Evolutionary conservation across 441 rosid genomes (phyloP).

Genomic region (Erodium texanum): DNA sequence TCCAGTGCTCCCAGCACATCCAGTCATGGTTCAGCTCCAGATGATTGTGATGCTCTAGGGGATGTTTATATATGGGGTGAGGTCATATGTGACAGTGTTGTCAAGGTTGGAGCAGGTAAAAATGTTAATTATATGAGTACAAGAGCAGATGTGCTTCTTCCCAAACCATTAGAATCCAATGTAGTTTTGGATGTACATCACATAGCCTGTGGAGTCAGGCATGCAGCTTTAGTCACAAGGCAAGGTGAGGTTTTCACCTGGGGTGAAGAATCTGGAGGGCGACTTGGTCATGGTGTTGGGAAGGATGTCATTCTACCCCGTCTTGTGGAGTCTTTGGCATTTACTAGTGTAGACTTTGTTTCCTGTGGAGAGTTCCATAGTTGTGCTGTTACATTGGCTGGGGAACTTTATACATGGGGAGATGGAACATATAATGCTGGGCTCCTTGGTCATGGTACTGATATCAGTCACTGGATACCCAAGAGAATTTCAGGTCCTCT

Average conservation of each 20-base stretch:
- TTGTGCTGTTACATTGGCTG: slow-evolving; percentile 92
- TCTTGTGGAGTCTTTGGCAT: slow-evolving; percentile 67
- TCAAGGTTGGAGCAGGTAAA: slow-evolving; percentile 77
- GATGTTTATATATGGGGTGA: slow-evolving; percentile 98
- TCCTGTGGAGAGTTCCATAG: slow-evolving; percentile 92
- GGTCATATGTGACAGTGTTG: slow-evolving; percentile 68
- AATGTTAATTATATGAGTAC: slow-evolving; percentile 42
- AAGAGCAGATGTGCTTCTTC: slow-evolving; percentile 70
- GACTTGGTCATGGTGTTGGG: slow-evolving; percentile 98
- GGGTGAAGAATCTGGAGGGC: slow-evolving; percentile 96
- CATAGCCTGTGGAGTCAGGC: slow-evolving; percentile 84
- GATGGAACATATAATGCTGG: slow-evolving; percentile 76
- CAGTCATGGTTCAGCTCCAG: slow-evolving; percentile 98
- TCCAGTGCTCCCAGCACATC: slow-evolving; percentile 97
- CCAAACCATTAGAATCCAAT: slow-evolving; percentile 87
- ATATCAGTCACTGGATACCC: slow-evolving; percentile 89
- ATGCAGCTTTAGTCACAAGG: slow-evolving; percentile 87
- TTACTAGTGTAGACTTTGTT: slow-evolving; percentile 73
- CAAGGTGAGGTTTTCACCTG: slow-evolving; percentile 88
- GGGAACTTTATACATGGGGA: slow-evolving; percentile 96
- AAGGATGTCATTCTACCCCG: slow-evolving; percentile 75
- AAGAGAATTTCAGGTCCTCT: slow-evolving; percentile 77
- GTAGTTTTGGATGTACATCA: slow-evolving; percentile 86
- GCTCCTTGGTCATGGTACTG: slow-evolving; percentile 91
- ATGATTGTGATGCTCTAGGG: slow-evolving; percentile 92